These are phyloP conservation scores for Mucuna pruriens DNA, from an alignment of 306 rosid species.

Conservation along the genomic window DNA sequence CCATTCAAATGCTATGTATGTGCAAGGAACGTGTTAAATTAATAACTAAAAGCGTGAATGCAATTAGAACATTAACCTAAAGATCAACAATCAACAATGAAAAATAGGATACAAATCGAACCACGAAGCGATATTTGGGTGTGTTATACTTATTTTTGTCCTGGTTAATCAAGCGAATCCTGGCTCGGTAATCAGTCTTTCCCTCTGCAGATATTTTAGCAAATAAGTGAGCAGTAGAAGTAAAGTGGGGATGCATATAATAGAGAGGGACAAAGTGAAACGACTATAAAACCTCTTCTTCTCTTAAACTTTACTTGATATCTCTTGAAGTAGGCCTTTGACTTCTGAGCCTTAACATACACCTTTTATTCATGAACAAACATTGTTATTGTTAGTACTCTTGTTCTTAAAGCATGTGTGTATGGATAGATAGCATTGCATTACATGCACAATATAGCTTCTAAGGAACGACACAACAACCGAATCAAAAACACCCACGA, in stretches of 20 bases:
- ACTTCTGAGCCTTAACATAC: constrained; percentile 67
- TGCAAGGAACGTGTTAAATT: neutral
- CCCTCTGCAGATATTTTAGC: constrained; percentile 54
- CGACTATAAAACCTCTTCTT: constrained; percentile 65
- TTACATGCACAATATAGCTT: neutral
- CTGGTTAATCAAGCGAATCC: constrained; percentile 78
- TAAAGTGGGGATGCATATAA: neutral
- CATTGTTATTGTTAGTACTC: neutral
- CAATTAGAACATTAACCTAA: neutral
- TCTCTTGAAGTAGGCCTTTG: constrained; percentile 76
- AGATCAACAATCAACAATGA: neutral
- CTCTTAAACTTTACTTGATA: constrained; percentile 88
- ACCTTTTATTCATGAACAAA: constrained; percentile 40
- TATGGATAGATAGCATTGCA: neutral
- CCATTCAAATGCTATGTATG: neutral
- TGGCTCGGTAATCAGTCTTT: constrained; percentile 81
- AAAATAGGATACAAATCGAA: constrained; percentile 73
- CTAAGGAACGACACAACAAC: neutral
- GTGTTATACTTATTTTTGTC: constrained; percentile 88
- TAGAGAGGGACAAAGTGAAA: neutral
- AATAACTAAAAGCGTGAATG: neutral
- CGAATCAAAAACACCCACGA: neutral
- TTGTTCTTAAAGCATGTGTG: neutral
- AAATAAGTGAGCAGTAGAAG: neutral
- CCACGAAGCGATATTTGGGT: constrained; percentile 78